phyloP scores from a whole-genome alignment of 2,329 filamentous ascomycete species.

The Ceratocystis papillata region DNA sequence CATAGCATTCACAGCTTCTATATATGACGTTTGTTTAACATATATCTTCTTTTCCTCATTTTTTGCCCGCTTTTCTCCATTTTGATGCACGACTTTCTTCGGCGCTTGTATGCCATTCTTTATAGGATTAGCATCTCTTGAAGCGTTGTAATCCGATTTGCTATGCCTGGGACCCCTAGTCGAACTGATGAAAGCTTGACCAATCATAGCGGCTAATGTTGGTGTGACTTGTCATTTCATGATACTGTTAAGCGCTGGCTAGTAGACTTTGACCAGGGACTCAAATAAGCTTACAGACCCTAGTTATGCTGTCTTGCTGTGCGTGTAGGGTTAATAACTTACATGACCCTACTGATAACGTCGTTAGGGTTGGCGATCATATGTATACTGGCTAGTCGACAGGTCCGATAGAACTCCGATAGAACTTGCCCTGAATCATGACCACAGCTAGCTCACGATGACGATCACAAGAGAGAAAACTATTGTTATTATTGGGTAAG shows the following conservation, averaged over 20 bases:
- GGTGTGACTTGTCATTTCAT: neutral
- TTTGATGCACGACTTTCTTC: neutral
- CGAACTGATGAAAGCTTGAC: neutral
- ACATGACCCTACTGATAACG: neutral
- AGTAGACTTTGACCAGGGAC: neutral
- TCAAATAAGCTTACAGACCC: neutral
- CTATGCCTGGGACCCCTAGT: neutral
- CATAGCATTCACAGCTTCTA: neutral
- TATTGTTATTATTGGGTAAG: constrained; percentile 7
- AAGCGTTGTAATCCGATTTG: neutral
- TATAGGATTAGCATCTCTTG: constrained; percentile 2
- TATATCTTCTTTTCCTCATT: neutral
- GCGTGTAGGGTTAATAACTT: neutral
- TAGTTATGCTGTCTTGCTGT: neutral
- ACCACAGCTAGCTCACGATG: neutral
- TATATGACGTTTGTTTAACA: neutral
- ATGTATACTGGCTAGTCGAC: neutral
- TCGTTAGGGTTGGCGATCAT: neutral
- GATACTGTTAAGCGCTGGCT: constrained; percentile 4
- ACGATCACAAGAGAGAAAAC: neutral
- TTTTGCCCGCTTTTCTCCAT: neutral
- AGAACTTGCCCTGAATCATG: neutral
- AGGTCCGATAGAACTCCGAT: neutral
- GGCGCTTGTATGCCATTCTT: constrained; percentile 11
- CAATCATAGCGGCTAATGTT: neutral